These are phyloP conservation scores for Rhodotorula diobovata DNA, from an alignment of 768 basidiomycete species.

Conservation along the genomic window DNA sequence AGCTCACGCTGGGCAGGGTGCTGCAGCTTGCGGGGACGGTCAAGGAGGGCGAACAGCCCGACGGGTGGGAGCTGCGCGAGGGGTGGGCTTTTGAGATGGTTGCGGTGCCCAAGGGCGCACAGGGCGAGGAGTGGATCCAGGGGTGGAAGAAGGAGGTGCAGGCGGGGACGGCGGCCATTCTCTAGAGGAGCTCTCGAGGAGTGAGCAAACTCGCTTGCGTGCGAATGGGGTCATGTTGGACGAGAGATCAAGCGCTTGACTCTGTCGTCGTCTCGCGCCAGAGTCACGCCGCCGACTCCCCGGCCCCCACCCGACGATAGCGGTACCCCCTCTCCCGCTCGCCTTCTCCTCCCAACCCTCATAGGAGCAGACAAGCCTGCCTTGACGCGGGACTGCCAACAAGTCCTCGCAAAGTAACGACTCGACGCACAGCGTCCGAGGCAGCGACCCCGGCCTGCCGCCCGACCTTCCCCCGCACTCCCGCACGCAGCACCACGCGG, in stretches of 20 bases:
- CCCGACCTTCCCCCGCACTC: no score
- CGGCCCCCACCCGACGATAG: no score
- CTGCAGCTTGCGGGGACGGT: conserved; percentile 56
- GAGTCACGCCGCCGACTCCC: no score
- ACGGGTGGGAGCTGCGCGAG: conserved; percentile 80
- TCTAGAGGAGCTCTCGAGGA: conserved; percentile 7
- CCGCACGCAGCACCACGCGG: no score
- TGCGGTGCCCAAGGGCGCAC: conserved; percentile 68
- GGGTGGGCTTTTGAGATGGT: conserved; percentile 69
- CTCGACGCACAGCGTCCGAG: no score
- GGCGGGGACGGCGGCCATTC: conserved; percentile 22
- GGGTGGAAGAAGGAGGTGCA: conserved; percentile 62
- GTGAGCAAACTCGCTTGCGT: not conserved
- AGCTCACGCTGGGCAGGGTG: conserved; percentile 77
- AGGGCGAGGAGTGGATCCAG: conserved; percentile 78
- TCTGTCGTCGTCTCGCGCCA: not conserved
- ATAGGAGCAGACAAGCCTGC: no score
- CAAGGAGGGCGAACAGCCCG: conserved; percentile 51
- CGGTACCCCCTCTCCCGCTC: no score
- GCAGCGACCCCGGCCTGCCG: no score
- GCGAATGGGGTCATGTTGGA: not conserved
- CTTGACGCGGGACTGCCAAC: no score
- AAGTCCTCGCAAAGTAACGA: no score
- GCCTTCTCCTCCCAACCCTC: no score
- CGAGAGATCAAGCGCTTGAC: not conserved